Base-by-base conservation (phyloP, 2,329 filamentous ascomycete genomes). In the Colletotrichum kahawae region DNA sequence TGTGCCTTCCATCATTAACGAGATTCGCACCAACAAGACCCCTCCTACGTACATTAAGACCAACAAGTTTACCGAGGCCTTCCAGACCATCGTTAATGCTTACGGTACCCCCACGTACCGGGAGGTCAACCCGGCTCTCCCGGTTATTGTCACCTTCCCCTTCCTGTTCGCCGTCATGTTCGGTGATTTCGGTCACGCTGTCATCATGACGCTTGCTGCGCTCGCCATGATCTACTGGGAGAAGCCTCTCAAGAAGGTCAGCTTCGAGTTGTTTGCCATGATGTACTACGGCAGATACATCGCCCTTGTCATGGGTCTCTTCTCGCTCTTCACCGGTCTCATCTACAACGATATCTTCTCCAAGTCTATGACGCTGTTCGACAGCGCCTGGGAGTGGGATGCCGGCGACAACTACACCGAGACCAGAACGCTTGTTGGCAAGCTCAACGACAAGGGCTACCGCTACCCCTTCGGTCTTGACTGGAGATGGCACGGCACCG, bases 141-240 rank as follows among this genome's bases (percentile, higher is more conserved):
- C 96, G 48, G 97, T 98, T 67, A 95, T 98, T 79, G 93, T 99
- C 77, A 99, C 97, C 7, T 99, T 99, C 86, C 97, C 97, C n/a
- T 99, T 99, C 89, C 89, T 99, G 77, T 99, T 99, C 83, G 97
- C 97, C 65, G 97, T 99, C 91, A 99, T 99, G 97, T 99, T 99
- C 83, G 97, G 97, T 88, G 97, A 99, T 85, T 93, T 98, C 74
- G 97, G 97, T 67, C 97, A 99, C 82, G 97, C 96, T 78, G 85
- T 93, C 78, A 94, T 99, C 84, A 98, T 99, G 94, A 90, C 96
- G 57, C 83, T 92, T 71, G 94, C 95, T 72, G 95, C 97, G 16
- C 82, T 92, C 71, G 95, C 95, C 72, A 98, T 99, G 95, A 98
- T 99, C 79, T 95, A 98, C 87, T 98, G 93, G 90, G 97, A 99